Base-by-base conservation (phyloP, 2,329 filamentous ascomycete genomes). In the Malbranchea zuffiana region DNA sequence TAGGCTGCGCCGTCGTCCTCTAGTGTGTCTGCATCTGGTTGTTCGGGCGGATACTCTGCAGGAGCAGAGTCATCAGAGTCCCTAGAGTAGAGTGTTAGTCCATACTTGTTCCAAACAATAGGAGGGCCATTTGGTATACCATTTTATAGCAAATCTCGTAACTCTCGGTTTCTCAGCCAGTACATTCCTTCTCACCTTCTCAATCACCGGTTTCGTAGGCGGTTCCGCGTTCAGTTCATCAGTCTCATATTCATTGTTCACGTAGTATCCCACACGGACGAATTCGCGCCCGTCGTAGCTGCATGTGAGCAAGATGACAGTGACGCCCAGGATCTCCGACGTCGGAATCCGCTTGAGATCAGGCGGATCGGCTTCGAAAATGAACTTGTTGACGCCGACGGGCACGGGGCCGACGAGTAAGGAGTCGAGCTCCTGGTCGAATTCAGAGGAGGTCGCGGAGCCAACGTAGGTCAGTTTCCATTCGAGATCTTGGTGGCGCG, bases 381-480 rank as follows among this genome's bases (percentile, higher is more conserved):
- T 69, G 63, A 98, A 98, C 62, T 98, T 98, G 73, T 98, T 98
- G 55, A 95, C 83, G 44, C 90, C 90, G 45, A 95, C 80, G 4
- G 90, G 90, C 50, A 98, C 88, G n/a, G 90, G 90, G 15, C 90
- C 90, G 38, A 98, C 90, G 37, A 96, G 80, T 41, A 98, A 79
- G 15, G 84, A 87, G 65, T 98, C 90, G 51, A 98, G 86, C 64
- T 96, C 90, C 65, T 98, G 90, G 59, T 98, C 90, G 59, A 96
- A 87, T 61, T 96, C 86, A 57, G 90, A 86, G 82, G 85, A 94
- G 40, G 88, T 96, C 46, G 92, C 90, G 50, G 90, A 98, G 55
- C 90, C 92, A 57, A 98, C 90, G 53, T 98, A 98, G 60, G 86
- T 98, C 53, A 98, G 72, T 66, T 98, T 98, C 90, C 90, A 98